Evolutionary conservation across 1,284 basidiomycete species (phyloP).

Genomic region (Rhodotorula sp.): DNA sequence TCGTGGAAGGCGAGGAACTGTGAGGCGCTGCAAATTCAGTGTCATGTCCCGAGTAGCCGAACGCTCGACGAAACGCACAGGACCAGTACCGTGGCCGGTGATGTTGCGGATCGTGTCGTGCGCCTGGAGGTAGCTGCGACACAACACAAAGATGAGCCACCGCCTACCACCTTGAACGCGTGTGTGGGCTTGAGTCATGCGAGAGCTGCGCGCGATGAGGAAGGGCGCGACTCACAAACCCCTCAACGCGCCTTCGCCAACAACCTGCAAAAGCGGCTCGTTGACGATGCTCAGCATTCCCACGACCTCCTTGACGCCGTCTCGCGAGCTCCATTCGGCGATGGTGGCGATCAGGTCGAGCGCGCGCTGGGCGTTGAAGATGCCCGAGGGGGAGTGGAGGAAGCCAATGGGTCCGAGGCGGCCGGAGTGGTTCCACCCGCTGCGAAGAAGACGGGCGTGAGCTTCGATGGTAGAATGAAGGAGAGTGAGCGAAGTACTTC

Average conservation of each 20-base stretch:
- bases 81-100: slow-evolving; percentile 54
- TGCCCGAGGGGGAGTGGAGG: slow-evolving; percentile 67
- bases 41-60: no score
- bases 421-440: slow-evolving; percentile 60
- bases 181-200: no score
- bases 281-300: slow-evolving; percentile 45
- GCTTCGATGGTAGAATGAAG: neutral
- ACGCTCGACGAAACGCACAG: slow-evolving; percentile 6
- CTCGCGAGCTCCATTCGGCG: slow-evolving; percentile 41
- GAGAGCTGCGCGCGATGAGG: neutral
- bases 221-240: slow-evolving; percentile 18
- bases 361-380: slow-evolving; percentile 46
- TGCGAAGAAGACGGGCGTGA: neutral
- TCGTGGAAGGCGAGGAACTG: slow-evolving; percentile 41
- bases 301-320: slow-evolving; percentile 39
- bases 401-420: slow-evolving; percentile 58
- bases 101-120: slow-evolving; percentile 58
- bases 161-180: neutral
- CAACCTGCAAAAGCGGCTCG: slow-evolving; percentile 37
- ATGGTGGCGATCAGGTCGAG: slow-evolving; percentile 45
- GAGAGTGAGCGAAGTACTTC: slow-evolving; percentile 34
- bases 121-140: slow-evolving; percentile 37
- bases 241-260: slow-evolving; percentile 29
- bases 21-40: neutral
- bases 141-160: accelerated